Evolutionary conservation across 108 stramenopile genomes (phyloP).

Genomic region (Cyclotella atomus): DNA sequence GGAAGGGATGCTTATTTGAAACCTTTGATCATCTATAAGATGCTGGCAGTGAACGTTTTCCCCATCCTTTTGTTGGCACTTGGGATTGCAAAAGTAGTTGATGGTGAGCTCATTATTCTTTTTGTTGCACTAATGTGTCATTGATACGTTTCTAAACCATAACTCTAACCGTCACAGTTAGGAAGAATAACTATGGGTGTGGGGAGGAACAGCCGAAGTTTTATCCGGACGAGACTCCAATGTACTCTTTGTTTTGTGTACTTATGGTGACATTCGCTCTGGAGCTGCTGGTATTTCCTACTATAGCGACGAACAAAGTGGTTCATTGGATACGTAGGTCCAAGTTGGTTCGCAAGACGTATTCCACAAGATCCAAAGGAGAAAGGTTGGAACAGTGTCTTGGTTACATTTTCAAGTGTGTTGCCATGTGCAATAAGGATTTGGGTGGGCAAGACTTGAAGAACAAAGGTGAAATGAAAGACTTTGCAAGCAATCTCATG

Average conservation of each 20-base stretch:
- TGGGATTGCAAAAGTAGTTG: conserved; percentile 6
- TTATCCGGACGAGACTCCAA: conserved; percentile 4
- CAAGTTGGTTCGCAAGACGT: not conserved
- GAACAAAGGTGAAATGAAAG: conserved; percentile 47
- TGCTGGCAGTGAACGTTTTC: conserved; percentile 27
- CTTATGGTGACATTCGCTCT: conserved; percentile 40
- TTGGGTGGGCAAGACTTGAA: conserved; percentile 35
- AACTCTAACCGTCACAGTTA: too few species aligned
- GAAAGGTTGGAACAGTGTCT: conserved; percentile 38
- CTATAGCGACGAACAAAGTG: conserved; percentile 27
- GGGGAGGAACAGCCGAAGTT: conserved; percentile 4
- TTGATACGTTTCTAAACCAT: too few species aligned
- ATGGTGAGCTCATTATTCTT: too few species aligned
- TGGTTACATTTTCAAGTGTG: conserved; percentile 25
- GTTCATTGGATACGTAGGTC: conserved; percentile 8
- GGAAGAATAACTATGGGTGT: conserved; percentile 45
- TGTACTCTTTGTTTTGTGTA: conserved; percentile 21
- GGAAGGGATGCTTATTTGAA: conserved; percentile 30
- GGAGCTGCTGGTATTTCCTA: conserved; percentile 33
- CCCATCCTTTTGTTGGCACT: conserved; percentile 6
- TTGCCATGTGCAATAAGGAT: conserved; percentile 15
- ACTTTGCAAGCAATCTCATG: conserved; percentile 51
- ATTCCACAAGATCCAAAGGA: conserved; percentile 26
- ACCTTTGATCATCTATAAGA: conserved; percentile 30
- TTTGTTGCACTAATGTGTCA: too few species aligned